Evolutionary conservation across 192 early-diverging fungal species (phyloP).

Genomic region (Chytriomyces sp.): DNA sequence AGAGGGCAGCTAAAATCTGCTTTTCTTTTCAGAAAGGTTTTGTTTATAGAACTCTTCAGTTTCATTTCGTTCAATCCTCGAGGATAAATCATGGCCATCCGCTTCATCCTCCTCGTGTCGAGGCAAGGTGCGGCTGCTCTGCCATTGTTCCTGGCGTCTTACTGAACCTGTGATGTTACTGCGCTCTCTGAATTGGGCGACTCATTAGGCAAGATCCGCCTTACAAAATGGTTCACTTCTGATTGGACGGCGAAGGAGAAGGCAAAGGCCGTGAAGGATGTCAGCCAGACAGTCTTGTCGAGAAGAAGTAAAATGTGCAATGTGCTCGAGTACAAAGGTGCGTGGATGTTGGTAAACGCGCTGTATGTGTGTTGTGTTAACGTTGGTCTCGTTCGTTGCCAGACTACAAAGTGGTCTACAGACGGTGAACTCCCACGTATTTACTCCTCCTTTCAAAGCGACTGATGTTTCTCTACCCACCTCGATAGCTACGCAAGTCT

Average conservation of each 20-base stretch:
- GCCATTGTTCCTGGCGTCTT: not conserved
- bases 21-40: too few species aligned
- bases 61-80: too few species aligned
- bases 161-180: not conserved
- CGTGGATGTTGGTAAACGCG: not conserved
- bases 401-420: conserved; percentile 78
- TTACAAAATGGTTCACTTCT: conserved; percentile 60
- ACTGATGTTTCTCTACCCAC: not conserved
- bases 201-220: conserved; percentile 50
- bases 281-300: conserved; percentile 82
- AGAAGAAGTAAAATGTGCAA: conserved; percentile 95
- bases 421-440: conserved; percentile 47
- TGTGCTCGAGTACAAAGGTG: conserved; percentile 92
- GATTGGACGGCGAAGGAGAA: conserved; percentile 84
- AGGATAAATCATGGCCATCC: conserved; percentile 42
- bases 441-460: not conserved
- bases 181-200: not conserved
- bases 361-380: conserved; percentile 23
- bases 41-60: too few species aligned
- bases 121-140: conserved; percentile 42
- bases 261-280: conserved; percentile 90
- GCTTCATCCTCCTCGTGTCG: conserved; percentile 55
- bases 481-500: conserved; percentile 85
- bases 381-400: not conserved
- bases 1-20: too few species aligned